Percentiles rank a stretch among this genome's conserved stretches.
Evolutionary conservation across 352 stramenopile genomes (phyloP).

Genomic region (Phytophthora brassicae): DNA sequence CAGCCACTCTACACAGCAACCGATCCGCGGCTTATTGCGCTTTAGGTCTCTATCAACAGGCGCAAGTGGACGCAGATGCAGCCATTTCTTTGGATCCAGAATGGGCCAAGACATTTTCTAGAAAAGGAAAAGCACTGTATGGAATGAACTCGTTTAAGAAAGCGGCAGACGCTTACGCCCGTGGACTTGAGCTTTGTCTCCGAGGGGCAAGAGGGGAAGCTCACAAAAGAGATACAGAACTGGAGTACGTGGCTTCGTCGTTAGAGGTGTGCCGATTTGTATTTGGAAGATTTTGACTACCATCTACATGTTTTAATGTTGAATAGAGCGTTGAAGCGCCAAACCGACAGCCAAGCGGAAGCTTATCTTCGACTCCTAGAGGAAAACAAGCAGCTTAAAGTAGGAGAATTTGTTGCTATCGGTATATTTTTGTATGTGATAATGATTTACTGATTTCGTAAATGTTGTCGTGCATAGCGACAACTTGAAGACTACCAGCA

Average conservation of each 20-base stretch:
- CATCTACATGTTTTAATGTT: too few relatives aligned
- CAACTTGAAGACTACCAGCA: conserved; percentile 80
- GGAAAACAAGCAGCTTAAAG: conserved; percentile 75
- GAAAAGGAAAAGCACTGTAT: conserved; percentile 83
- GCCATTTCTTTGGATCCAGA: conserved; percentile 64
- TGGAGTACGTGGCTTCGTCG: conserved; percentile 46
- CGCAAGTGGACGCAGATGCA: conserved; percentile 54
- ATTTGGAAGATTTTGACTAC: too few relatives aligned
- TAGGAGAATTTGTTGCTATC: conserved; percentile 24
- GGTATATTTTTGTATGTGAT: background rate
- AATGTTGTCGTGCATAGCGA: conserved; percentile 26
- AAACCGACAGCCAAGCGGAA: conserved; percentile 69
- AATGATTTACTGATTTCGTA: background rate
- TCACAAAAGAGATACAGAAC: conserved; percentile 68
- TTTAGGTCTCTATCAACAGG: conserved; percentile 50
- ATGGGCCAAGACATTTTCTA: conserved; percentile 76
- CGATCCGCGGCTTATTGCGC: conserved; percentile 75
- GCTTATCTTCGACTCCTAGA: conserved; percentile 75
- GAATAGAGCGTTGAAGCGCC: conserved; percentile 58
- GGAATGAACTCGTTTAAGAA: conserved; percentile 60
- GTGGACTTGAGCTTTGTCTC: conserved; percentile 70
- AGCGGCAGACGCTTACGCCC: conserved; percentile 73
- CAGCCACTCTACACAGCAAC: conserved; percentile 79
- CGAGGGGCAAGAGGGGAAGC: conserved; percentile 66
- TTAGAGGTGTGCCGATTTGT: background rate